Evolutionary conservation across 1,139 yeast genomes (phyloP), one percentile per base, ranked within the genome.

Genomic region (Hemisphaericaspora xylanilytica): DNA sequence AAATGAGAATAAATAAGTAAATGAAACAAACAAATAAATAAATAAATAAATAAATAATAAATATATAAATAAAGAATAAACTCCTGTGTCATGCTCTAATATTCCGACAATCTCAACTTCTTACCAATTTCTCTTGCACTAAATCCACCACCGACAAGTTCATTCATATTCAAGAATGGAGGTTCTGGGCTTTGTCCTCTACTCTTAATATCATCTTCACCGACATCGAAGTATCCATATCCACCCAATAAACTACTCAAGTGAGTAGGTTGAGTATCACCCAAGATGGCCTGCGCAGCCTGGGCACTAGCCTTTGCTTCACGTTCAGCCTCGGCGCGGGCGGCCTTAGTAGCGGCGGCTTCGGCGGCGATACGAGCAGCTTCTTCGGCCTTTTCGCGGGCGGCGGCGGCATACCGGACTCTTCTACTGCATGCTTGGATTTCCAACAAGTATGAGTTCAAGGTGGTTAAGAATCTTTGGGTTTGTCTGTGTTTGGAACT

Each of bases 401-500:
- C 35, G 4, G 35, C 35, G 13, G 22, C 24, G 28, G 21, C 16
- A 27, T 29, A n/a, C 10, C 29, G 11, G 31, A 38, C 26, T 32
- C 33, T 34, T 46, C 66, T 67, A 58, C 72, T 78, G 34, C 81
- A 67, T 39, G 76, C 63, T 45, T 79, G 75, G 40, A 86, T 71
- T 53, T 85, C 92, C 44, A 76, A 61, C 48, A 83, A 69, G 51
- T 84, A 84, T 33, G 83, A 79, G 47, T 81, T 78, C 49, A 86
- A 70, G 1, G 92, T 85, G 39, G 82, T 85, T 47, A 86, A 74
- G 56, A 86, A 85, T 60, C 97, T 76, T 47, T 76, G 70, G 1
- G 97, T 89, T 65, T 89, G 97, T 47, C 96, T 77, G 61, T 89
- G 96, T 63, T 87, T 89, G 6, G 96, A 87, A 20, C 94, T 80